Conservation (phyloP, 2,329 filamentous ascomycete species). For the Rhynchosporium agropyri region DNA sequence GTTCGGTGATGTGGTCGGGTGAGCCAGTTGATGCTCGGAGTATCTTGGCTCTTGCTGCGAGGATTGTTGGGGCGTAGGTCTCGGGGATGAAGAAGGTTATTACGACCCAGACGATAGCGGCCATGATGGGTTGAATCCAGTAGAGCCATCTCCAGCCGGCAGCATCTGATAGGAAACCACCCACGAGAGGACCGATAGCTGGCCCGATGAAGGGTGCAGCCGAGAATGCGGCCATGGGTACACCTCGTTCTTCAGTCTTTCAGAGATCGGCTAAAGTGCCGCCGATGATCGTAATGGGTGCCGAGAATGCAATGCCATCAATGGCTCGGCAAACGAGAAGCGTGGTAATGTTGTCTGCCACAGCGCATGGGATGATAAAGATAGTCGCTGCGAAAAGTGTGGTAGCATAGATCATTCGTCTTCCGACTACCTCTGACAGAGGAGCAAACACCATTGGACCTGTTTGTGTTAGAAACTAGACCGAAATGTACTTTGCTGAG, state of each 20-base stretch:
- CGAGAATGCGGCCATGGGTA: slow-evolving; percentile 84
- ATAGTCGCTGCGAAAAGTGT: slow-evolving; percentile 62
- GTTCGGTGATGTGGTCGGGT: slow-evolving; percentile 71
- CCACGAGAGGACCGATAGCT: slow-evolving; percentile 74
- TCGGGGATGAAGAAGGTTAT: slow-evolving; percentile 90
- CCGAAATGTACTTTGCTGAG: too few species aligned
- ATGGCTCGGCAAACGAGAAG: slow-evolving; percentile 76
- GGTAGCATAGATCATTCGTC: slow-evolving; percentile 65
- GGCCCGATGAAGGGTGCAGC: slow-evolving; percentile 83
- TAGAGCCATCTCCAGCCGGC: slow-evolving; percentile 82
- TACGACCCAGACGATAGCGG: slow-evolving; percentile 68
- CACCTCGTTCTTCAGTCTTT: slow-evolving; percentile 79
- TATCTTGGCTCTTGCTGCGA: slow-evolving; percentile 70
- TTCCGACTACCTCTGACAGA: slow-evolving; percentile 73
- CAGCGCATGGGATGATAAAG: slow-evolving; percentile 79
- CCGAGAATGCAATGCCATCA: slow-evolving; percentile 82
- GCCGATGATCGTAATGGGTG: slow-evolving; percentile 83
- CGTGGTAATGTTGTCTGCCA: slow-evolving; percentile 74
- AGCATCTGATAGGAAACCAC: slow-evolving; percentile 73
- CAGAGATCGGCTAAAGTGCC: slow-evolving; percentile 84
- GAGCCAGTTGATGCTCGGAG: slow-evolving; percentile 71
- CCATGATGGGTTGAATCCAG: slow-evolving; percentile 81
- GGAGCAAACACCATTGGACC: slow-evolving; percentile 81
- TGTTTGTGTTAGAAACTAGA: slow-evolving; percentile 38
- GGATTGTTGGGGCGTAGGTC: slow-evolving; percentile 81